These are phyloP conservation scores for Phytophthora pisi DNA, from an alignment of 352 stramenopile species.

Conservation along the genomic window DNA sequence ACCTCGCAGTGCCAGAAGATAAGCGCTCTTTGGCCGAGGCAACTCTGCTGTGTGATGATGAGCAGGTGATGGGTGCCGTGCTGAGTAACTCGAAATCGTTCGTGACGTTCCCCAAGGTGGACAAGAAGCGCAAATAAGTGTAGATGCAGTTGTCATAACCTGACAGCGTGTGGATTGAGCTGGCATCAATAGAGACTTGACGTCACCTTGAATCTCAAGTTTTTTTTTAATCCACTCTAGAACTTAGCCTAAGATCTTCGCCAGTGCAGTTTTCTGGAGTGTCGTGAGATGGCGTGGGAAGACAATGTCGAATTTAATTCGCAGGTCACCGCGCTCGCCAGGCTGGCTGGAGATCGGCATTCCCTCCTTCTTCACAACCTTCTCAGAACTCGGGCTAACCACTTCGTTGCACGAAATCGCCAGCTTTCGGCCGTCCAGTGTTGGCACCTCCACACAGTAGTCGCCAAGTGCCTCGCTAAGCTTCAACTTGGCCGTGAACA, in stretches of 20 bases:
- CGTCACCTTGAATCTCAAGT: not conserved
- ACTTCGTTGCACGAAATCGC: conserved; percentile 94
- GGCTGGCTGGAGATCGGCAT: conserved; percentile 89
- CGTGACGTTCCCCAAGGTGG: conserved; percentile 69
- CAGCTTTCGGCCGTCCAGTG: conserved; percentile 95
- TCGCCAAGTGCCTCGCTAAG: conserved; percentile 96
- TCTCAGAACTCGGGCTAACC: conserved; percentile 89
- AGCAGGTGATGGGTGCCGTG: conserved; percentile 35
- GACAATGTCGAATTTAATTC: conserved; percentile 95
- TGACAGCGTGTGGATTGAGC: not conserved
- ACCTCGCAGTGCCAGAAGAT: conserved; percentile 55
- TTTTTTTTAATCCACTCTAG: not conserved
- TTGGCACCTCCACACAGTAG: conserved; percentile 94
- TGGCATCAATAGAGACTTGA: not conserved
- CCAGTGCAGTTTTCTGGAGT: conserved; percentile 91
- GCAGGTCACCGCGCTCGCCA: conserved; percentile 89
- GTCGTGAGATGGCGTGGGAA: conserved; percentile 95
- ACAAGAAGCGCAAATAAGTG: conserved; percentile 21
- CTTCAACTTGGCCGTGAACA: conserved; percentile 93
- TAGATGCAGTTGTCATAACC: not conserved
- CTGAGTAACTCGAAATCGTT: conserved; percentile 73
- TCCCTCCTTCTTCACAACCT: conserved; percentile 93
- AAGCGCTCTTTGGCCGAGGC: conserved; percentile 62
- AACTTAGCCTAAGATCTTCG: conserved; percentile 76
- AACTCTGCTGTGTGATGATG: conserved; percentile 45